Evolutionary conservation across 495 filamentous ascomycete genomes (phyloP).

Genomic region (Copromyces sp.): DNA sequence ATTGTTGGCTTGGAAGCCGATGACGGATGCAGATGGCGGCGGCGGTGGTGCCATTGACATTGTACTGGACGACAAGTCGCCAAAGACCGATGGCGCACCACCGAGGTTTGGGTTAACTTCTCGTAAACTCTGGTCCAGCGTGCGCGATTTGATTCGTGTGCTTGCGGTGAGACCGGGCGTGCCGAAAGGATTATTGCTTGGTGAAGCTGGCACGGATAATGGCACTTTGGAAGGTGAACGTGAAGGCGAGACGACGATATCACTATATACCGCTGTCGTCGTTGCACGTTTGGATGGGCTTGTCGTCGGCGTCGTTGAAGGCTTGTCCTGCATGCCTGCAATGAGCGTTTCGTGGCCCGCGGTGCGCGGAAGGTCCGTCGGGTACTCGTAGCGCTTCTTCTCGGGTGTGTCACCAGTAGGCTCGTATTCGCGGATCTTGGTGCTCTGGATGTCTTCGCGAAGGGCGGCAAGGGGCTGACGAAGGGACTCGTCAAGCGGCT

Average conservation of each 20-base stretch:
- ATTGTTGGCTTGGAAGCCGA: conserved; percentile 8
- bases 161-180: conserved; percentile 1
- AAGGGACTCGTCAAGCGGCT: conserved; percentile 47
- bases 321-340: conserved; percentile 39
- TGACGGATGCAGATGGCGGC: not conserved
- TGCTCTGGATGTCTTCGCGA: conserved; percentile 48
- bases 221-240: conserved; percentile 7
- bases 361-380: conserved; percentile 65
- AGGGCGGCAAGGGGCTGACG: conserved; percentile 61
- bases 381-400: conserved; percentile 66
- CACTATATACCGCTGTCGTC: conserved; percentile 23
- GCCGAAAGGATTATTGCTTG: conserved; percentile 2
- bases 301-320: conserved; percentile 17
- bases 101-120: conserved; percentile 34
- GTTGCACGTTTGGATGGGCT: not conserved
- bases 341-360: conserved; percentile 58
- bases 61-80: conserved; percentile 18
- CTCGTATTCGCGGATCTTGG: conserved; percentile 62
- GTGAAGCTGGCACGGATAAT: conserved; percentile 1
- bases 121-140: conserved; percentile 26
- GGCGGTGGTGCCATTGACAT: conserved; percentile 10
- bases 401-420: conserved; percentile 80
- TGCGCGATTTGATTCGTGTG: not conserved
- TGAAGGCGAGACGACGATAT: conserved; percentile 21
- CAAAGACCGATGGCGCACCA: conserved; percentile 12